Evolutionary conservation across 2,329 filamentous ascomycete species (phyloP).

Genomic region (Daldinia sp.): DNA sequence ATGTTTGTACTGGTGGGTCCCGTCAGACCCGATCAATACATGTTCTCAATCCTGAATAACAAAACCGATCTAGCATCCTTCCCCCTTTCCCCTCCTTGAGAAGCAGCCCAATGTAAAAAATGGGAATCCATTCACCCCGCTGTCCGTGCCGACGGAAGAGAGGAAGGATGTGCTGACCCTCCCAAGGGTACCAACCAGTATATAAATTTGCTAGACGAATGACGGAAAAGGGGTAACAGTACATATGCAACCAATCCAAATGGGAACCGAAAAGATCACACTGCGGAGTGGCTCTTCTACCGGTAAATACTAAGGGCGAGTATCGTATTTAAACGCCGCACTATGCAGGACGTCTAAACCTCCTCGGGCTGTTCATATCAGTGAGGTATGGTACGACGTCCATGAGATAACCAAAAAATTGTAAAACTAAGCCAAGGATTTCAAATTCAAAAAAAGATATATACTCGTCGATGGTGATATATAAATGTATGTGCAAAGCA

Average conservation of each 20-base stretch:
- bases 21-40: slow-evolving; percentile 1
- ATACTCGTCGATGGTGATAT: slow-evolving; percentile 33
- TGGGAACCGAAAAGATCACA: slow-evolving; percentile 1
- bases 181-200: slow-evolving; percentile 32
- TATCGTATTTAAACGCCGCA: slow-evolving; percentile 12
- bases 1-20: background rate
- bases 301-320: slow-evolving; percentile 5
- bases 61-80: slow-evolving; percentile 44
- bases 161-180: slow-evolving; percentile 37
- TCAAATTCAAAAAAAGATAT: slow-evolving; percentile 38
- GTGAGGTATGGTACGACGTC: background rate
- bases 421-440: slow-evolving; percentile 16
- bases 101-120: slow-evolving; percentile 23
- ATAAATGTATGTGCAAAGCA: slow-evolving; percentile 34
- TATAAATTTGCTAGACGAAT: slow-evolving; percentile 11
- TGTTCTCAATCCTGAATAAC: slow-evolving; percentile 1
- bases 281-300: slow-evolving; percentile 5
- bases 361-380: slow-evolving; percentile 1
- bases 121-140: slow-evolving; percentile 17
- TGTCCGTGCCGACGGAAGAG: slow-evolving; percentile 20
- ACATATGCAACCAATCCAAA: slow-evolving; percentile 32
- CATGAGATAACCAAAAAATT: background rate
- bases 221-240: slow-evolving; percentile 15
- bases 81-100: slow-evolving; percentile 43
- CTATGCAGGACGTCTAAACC: slow-evolving; percentile 11